Base-by-base conservation (phyloP, 345 rosid species). In the Linum trigynum region DNA sequence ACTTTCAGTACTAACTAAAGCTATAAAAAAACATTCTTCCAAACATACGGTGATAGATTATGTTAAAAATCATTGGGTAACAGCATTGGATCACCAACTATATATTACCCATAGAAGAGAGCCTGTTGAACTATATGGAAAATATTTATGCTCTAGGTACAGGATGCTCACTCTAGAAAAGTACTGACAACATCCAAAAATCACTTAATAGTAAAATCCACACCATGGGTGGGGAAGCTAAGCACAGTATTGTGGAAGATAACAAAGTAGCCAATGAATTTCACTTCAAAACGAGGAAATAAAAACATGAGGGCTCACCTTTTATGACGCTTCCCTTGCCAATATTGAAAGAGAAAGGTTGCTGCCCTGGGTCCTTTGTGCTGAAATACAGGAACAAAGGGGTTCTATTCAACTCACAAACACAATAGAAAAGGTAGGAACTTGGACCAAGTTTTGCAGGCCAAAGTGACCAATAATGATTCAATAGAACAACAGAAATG, bases 281-380 rank as follows among this genome's bases (percentile, higher is more conserved):
- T 23, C 32, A 23, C 32, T 23, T 23, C 32, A 23, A 23, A 23
- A 23, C 32, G 32, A 23, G 32, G 32, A 23, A 23, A 23, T 23
- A 23, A 23, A 23, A 23, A 23, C 32, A 23, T 23, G 32, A 23
- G 39, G 17, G 45, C 10, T 42, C 69, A 86, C 95, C 97, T 83
- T 86, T 91, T 53, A 91, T 86, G 61, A 91, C 97, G 38, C 78
- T 67, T 62, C 97, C 98, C 73, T 78, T 71, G 67, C 98, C 98
- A 61, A 92, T 86, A 61, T 80, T 80, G 79, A 92, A 92, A 3
- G 87, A 59, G 80, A 92, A 92, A 60, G 97, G 97, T 70, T 81
- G 41, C 73, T 87, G 90, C 11, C 94, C 96, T 23, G 76, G 70
- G 69, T 92, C 98, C 85, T 87, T 92, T 0, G 98, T 92, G 82